Conservation (phyloP, 495 filamentous ascomycete genomes). For the Trichoderma orchidacearum region DNA sequence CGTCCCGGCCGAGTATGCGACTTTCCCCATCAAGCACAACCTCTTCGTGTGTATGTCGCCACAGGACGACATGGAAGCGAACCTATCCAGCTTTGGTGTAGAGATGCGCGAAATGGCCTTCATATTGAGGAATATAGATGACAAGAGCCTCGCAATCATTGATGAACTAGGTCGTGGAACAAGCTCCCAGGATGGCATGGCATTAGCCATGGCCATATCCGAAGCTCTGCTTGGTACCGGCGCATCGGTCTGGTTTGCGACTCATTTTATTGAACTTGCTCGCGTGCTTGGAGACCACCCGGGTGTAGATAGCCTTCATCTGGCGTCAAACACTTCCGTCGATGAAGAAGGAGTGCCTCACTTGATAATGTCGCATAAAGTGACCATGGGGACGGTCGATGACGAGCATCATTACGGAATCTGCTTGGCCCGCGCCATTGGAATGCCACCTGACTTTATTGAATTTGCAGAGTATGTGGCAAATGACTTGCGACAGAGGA, state of each 20-base stretch:
- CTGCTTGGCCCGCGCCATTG: conserved; percentile 59
- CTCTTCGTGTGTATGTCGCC: conserved; percentile 79
- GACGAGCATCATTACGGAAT: conserved; percentile 64
- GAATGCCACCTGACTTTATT: conserved; percentile 54
- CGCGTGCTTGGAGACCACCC: conserved; percentile 49
- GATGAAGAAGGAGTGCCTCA: conserved; percentile 23
- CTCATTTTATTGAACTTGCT: conserved; percentile 49
- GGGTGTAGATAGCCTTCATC: conserved; percentile 71
- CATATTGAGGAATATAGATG: conserved; percentile 68
- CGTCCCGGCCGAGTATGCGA: conserved; percentile 73
- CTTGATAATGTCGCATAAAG: conserved; percentile 80
- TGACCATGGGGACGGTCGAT: conserved; percentile 53
- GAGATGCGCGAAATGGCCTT: conserved; percentile 96
- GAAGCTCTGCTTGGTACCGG: conserved; percentile 71
- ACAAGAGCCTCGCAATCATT: conserved; percentile 65
- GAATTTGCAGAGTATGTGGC: conserved; percentile 54
- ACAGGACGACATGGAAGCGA: conserved; percentile 80
- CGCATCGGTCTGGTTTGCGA: conserved; percentile 79
- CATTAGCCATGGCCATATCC: conserved; percentile 77
- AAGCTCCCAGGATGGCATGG: conserved; percentile 74
- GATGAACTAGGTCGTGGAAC: conserved; percentile 93
- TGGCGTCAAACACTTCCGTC: conserved; percentile 51
- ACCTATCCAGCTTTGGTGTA: conserved; percentile 82
- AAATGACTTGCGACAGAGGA: conserved; percentile 38
- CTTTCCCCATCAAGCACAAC: conserved; percentile 66